Evolutionary conservation across 495 filamentous ascomycete species (phyloP), one percentile per base, ranked within the genome.

Genomic region (Mytilinidion resinicola): DNA sequence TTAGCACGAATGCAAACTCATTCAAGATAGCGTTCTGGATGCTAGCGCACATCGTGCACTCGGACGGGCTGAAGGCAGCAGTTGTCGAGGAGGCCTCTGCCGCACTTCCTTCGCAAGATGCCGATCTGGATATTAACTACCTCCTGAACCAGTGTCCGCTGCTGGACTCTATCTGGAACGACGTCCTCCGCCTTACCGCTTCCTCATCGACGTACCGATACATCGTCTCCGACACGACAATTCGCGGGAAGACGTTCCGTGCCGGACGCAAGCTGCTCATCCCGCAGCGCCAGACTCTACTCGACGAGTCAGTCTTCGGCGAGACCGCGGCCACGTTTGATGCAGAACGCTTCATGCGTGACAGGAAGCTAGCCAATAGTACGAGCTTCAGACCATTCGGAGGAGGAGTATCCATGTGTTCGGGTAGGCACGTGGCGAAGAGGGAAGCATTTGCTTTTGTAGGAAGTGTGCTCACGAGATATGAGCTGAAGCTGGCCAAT

Each of bases 1-100:
- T 39, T 34, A 25, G 20, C 17, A 58, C 25, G 25, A 71, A 71
- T 49, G 64, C 59, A 8, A 73, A 72, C 41, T 52, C 62, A 9
- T 69, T 59, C 56, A 70, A 67, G 51, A 42, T 70, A 9, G 49
- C 37, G 37, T 69, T 73, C 54, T 74, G 69, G 69, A 46, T 66
- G 11, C 9, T 72, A 11, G 20, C 58, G 5, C 56, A 70, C 44
- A 48, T 69, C 15, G 38, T 70, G 9, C 20, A 51, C 54, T 39
- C 62, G 1, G 53, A 52, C 1, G 43, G 10, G 7, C 55, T 73
- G 8, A 21, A 60, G 3, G n/a, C 49, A 1, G 25, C 34, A 4
- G 57, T 72, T 37, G 9, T 25, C 17, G 15, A 14, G 7, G 69
- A 72, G 55, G 63, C 63, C 12, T 17, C 55, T 21, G 36, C 47